Conservation (phyloP, 1,284 basidiomycete genomes). For the Tranzscheliella williamsii region DNA sequence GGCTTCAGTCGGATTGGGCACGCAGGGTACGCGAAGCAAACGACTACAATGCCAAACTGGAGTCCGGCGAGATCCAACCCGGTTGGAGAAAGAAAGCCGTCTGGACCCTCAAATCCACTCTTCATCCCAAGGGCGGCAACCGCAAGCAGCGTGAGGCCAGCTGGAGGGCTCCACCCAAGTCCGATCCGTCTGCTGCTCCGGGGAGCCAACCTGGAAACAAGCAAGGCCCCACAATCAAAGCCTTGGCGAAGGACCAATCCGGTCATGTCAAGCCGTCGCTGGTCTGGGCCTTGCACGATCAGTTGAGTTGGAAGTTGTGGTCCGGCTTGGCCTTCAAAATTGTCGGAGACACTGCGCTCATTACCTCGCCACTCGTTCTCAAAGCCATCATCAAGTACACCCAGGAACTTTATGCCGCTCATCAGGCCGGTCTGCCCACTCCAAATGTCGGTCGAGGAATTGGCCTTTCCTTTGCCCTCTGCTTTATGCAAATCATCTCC, state of each 20-base stretch:
- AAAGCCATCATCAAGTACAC: constrained; percentile 50
- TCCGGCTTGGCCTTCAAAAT: constrained; percentile 71
- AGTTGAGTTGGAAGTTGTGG: constrained; percentile 82
- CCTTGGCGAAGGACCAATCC: constrained; percentile 25
- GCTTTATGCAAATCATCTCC: constrained; percentile 71
- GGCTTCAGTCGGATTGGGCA: constrained; percentile 71
- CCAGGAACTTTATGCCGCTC: constrained; percentile 29
- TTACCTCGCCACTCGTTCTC: constrained; percentile 54
- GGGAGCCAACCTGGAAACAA: constrained; percentile 13
- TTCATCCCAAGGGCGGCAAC: constrained; percentile 30
- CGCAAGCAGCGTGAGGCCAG: constrained; percentile 38
- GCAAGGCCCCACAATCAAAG: constrained; percentile 10
- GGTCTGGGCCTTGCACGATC: constrained; percentile 76
- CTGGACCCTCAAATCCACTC: constrained; percentile 65
- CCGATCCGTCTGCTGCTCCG: constrained; percentile 3
- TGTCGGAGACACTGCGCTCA: constrained; percentile 50
- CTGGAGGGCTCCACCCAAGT: constrained; percentile 45
- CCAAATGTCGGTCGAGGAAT: constrained; percentile 46
- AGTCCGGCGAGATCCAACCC: constrained; percentile 69
- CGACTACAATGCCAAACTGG: constrained; percentile 73
- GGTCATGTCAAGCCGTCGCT: constrained; percentile 68
- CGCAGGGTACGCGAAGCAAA: constrained; percentile 68
- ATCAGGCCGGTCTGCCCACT: constrained; percentile 8
- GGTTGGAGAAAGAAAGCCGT: constrained; percentile 65
- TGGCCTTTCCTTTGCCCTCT: constrained; percentile 63